These are phyloP conservation scores for Arthrinium phaeospermum DNA, from an alignment of 2,329 filamentous ascomycete species.

Conservation along the genomic window DNA sequence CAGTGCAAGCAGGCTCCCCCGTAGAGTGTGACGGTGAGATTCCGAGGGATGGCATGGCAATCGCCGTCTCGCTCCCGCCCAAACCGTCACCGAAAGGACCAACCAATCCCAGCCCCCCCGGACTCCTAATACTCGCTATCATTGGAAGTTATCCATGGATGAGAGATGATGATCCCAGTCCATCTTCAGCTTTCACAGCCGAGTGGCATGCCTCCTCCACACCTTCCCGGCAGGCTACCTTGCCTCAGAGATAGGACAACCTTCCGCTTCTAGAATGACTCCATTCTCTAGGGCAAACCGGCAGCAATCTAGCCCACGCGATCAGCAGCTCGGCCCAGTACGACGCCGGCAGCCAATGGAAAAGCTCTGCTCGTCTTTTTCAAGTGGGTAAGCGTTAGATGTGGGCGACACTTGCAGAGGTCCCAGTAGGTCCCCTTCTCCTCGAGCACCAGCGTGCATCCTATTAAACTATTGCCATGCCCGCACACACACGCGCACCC, in stretches of 20 bases:
- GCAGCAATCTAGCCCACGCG: conserved; percentile 29
- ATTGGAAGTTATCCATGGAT: not conserved
- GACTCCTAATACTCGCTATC: not conserved
- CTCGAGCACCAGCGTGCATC: not conserved
- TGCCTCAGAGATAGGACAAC: conserved; percentile 33
- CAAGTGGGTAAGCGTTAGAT: conserved; percentile 5
- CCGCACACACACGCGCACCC: conserved; percentile 12
- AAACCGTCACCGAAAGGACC: conserved; percentile 3
- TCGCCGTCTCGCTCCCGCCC: not conserved
- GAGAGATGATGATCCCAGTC: not conserved
- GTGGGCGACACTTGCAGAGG: conserved; percentile 1
- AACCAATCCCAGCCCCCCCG: not conserved
- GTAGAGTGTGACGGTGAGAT: not conserved
- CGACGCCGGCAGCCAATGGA: conserved; percentile 27
- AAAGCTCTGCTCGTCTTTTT: not conserved
- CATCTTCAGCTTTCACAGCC: conserved; percentile 5
- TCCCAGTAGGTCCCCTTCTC: not conserved
- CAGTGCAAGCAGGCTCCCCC: not conserved
- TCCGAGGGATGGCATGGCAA: not conserved
- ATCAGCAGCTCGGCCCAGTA: conserved; percentile 31
- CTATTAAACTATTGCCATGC: conserved; percentile 1
- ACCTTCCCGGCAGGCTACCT: conserved; percentile 14
- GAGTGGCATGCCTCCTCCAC: conserved; percentile 19
- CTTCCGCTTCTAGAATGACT: conserved; percentile 40
- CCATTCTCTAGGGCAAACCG: conserved; percentile 33